These are phyloP conservation scores for Physcomitrium patens DNA, from an alignment of 225 moss, liverwort and hornwort genomes.

Conservation along the genomic window DNA sequence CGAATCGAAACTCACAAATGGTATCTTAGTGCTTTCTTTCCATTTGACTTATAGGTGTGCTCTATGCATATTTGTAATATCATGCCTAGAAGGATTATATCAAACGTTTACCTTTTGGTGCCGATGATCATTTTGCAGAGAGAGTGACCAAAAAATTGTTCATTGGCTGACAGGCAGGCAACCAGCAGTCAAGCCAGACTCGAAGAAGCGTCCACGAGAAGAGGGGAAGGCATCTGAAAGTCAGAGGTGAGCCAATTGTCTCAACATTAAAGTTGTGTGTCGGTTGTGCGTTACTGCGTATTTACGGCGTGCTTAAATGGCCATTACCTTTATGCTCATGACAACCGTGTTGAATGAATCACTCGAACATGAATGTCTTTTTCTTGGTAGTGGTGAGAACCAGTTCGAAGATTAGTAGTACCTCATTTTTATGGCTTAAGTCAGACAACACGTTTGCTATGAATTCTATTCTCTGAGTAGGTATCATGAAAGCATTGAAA, in stretches of 20 bases:
- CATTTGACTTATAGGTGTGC: not conserved
- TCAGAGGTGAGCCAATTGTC: slow-evolving; percentile 50
- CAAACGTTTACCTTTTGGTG: not conserved
- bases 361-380: too few species aligned
- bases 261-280: not conserved
- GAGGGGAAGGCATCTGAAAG: slow-evolving; percentile 57
- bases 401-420: too few species aligned
- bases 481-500: not conserved
- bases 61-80: not conserved
- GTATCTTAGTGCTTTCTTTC: slow-evolving; percentile 22
- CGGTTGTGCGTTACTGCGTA: not conserved
- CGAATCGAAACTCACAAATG: slow-evolving; percentile 43
- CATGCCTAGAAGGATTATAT: not conserved
- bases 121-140: slow-evolving; percentile 1
- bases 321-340: not conserved
- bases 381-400: not conserved
- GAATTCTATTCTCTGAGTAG: not conserved
- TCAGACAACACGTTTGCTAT: not conserved
- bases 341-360: not conserved
- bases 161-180: slow-evolving; percentile 15
- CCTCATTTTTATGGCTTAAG: not conserved
- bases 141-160: not conserved
- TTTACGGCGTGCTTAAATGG: not conserved
- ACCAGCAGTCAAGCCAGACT: slow-evolving; percentile 17
- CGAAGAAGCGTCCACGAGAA: slow-evolving; percentile 54